phyloP scores from a whole-genome alignment of 2,329 filamentous ascomycete species.

The Aspergillus flavus region DNA sequence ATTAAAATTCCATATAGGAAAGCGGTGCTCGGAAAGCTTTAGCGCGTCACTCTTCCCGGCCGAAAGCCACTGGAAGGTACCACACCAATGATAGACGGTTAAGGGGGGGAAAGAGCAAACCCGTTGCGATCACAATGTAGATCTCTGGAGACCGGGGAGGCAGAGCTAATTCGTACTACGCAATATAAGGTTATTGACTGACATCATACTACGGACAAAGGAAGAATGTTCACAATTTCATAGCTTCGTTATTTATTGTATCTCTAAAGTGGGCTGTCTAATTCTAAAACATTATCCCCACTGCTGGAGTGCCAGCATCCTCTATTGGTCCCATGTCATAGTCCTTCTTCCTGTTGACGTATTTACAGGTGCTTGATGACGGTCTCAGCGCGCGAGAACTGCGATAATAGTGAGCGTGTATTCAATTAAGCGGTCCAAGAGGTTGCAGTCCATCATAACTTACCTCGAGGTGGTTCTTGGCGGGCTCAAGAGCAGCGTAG shows the following conservation, averaged over 20 bases:
- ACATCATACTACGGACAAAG: constrained; percentile 10
- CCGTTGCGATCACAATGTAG: background rate
- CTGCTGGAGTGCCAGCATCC: constrained; percentile 17
- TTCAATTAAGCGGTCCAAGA: background rate
- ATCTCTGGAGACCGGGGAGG: constrained; percentile 20
- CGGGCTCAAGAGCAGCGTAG: constrained; percentile 75
- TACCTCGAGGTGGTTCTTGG: constrained; percentile 46
- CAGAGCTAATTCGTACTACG: constrained; percentile 12
- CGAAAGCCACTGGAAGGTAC: constrained; percentile 11
- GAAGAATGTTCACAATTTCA: constrained; percentile 15
- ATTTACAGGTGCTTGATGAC: constrained; percentile 44
- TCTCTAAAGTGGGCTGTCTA: constrained; percentile 26
- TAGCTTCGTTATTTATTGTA: constrained; percentile 28
- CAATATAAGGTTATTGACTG: constrained; percentile 4
- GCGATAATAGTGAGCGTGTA: constrained; percentile 10
- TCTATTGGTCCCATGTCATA: constrained; percentile 18
- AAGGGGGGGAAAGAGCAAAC: background rate
- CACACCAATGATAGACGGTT: constrained; percentile 20
- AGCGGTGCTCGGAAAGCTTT: constrained; percentile 18
- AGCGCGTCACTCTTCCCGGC: constrained; percentile 27
- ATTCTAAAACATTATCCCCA: constrained; percentile 23
- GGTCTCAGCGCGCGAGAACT: constrained; percentile 44
- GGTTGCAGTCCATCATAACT: constrained; percentile 19
- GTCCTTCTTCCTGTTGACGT: constrained; percentile 14
- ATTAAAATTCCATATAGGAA: constrained; percentile 5